Percentiles rank a stretch among this genome's conserved stretches.
Conservation (phyloP, 2,329 filamentous ascomycete species). For the Paecilomyces formosus region DNA sequence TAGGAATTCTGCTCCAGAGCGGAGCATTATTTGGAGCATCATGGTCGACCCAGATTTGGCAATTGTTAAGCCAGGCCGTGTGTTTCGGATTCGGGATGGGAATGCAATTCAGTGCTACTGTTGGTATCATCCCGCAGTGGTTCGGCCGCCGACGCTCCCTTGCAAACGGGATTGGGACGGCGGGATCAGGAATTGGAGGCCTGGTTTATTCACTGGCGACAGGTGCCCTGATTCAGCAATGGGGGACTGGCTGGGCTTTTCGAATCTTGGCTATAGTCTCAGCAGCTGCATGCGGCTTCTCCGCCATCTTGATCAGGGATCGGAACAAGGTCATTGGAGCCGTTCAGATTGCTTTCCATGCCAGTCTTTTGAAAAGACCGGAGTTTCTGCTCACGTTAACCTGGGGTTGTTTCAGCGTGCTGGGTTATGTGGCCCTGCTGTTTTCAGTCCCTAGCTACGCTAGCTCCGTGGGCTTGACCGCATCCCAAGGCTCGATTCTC, state of each 20-base stretch:
- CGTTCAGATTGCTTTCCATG: conserved; percentile 46
- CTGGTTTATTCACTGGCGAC: conserved; percentile 52
- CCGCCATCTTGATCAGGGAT: conserved; percentile 49
- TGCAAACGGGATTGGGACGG: conserved; percentile 53
- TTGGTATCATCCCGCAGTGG: conserved; percentile 54
- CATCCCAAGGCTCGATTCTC: conserved; percentile 53
- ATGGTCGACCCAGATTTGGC: conserved; percentile 51
- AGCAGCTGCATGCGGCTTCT: conserved; percentile 46
- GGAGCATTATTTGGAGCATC: conserved; percentile 42
- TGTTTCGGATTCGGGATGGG: conserved; percentile 58
- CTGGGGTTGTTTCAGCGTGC: conserved; percentile 55
- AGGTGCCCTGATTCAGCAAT: conserved; percentile 49
- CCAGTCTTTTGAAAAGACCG: conserved; percentile 43
- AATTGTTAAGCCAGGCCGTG: conserved; percentile 54
- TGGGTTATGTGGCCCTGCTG: conserved; percentile 58
- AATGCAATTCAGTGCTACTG: conserved; percentile 51
- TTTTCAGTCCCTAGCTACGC: conserved; percentile 60
- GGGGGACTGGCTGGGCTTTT: conserved; percentile 55
- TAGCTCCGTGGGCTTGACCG: conserved; percentile 48
- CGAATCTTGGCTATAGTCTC: conserved; percentile 52
- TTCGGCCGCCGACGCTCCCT: conserved; percentile 51
- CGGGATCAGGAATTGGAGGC: conserved; percentile 55
- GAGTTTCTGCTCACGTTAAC: conserved; percentile 26
- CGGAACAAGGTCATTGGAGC: conserved; percentile 50
- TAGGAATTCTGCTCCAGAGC: conserved; percentile 49